Base-by-base conservation (phyloP, 305 asterid genomes). In the Coffea humblotiana region DNA sequence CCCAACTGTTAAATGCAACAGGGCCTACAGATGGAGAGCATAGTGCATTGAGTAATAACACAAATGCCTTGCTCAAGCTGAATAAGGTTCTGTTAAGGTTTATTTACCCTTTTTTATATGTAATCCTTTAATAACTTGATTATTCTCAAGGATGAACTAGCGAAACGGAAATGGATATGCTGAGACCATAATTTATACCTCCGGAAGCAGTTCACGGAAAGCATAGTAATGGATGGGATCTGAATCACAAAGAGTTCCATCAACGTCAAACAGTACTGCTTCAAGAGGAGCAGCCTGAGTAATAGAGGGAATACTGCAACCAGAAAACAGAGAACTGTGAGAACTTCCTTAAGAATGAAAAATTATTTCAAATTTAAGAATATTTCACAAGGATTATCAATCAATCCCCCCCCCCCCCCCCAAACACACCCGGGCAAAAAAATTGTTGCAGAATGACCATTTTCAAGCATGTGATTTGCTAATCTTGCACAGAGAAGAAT, bases 221-320 rank as follows among this genome's bases (percentile, higher is more conserved):
- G 97, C 98, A 66, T 79, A 16, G 60, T 72, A 79, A 79, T 95
- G 99, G 86, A 95, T 87, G 81, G 99, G 99, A 83, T 95, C 99
- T 3, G 99, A 80, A 85, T 95, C 99, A 51, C 97, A 90, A 78
- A 95, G 85, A 64, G 99, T 95, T 78, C 99, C 99, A 84, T 95
- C 99, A 37, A 95, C 82, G 43, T 95, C 99, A 82, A 95, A 95
- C 32, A 95, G 85, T 25, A 93, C 94, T 45, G 99, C 99, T 86
- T 95, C 90, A 78, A 95, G 89, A 71, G 99, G 97, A 81, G 96
- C 97, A 84, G 88, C 88, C 74, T 87, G 83, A 79, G 85, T 78
- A 71, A 95, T 90, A 74, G 98, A 76, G 80, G 86, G 56, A 37
- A 80, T 70, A 70, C 97, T 93, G 98, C 82, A 29, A 60, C 77